Percentiles rank a stretch among this genome's conserved stretches.
phyloP scores from a whole-genome alignment of 2,329 filamentous ascomycete genomes.

The Colletotrichum cuscutae region DNA sequence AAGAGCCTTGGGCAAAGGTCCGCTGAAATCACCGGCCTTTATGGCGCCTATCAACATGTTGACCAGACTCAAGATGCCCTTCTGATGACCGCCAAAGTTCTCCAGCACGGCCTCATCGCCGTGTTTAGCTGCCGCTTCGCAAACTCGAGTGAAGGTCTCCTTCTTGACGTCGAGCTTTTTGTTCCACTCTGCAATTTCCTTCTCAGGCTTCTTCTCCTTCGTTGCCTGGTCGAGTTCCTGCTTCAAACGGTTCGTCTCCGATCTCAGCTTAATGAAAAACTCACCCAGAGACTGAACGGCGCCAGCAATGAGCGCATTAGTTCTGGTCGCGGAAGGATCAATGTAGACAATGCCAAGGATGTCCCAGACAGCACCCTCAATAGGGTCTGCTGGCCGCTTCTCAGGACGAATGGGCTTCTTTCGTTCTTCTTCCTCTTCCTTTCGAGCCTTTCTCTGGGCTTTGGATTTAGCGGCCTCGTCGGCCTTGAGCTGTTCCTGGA shows the following conservation, averaged over 20 bases:
- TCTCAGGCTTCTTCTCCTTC: slow-evolving; percentile 53
- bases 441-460: slow-evolving; percentile 56
- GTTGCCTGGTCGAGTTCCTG: slow-evolving; percentile 54
- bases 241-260: slow-evolving; percentile 59
- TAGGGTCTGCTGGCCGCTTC: slow-evolving; percentile 55
- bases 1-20: slow-evolving; percentile 64
- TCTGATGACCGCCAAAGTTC: slow-evolving; percentile 67
- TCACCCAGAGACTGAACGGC: slow-evolving; percentile 63
- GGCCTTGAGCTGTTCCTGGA: slow-evolving; percentile 58
- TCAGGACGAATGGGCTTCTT: slow-evolving; percentile 54
- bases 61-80: slow-evolving; percentile 65
- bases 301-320: slow-evolving; percentile 53
- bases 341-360: slow-evolving; percentile 61
- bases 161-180: slow-evolving; percentile 55
- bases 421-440: slow-evolving; percentile 52
- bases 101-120: slow-evolving; percentile 66
- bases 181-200: slow-evolving; percentile 50
- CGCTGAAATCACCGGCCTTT: slow-evolving; percentile 62
- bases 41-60: slow-evolving; percentile 65
- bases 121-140: slow-evolving; percentile 64
- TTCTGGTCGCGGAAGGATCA: slow-evolving; percentile 51
- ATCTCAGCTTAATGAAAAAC: slow-evolving; percentile 58
- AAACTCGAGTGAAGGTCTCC: slow-evolving; percentile 59
- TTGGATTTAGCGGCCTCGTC: slow-evolving; percentile 58
- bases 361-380: slow-evolving; percentile 64